Percentiles rank a stretch among this genome's conserved stretches.
Conservation (phyloP, 495 filamentous ascomycete genomes). For the Penicillium canariense region DNA sequence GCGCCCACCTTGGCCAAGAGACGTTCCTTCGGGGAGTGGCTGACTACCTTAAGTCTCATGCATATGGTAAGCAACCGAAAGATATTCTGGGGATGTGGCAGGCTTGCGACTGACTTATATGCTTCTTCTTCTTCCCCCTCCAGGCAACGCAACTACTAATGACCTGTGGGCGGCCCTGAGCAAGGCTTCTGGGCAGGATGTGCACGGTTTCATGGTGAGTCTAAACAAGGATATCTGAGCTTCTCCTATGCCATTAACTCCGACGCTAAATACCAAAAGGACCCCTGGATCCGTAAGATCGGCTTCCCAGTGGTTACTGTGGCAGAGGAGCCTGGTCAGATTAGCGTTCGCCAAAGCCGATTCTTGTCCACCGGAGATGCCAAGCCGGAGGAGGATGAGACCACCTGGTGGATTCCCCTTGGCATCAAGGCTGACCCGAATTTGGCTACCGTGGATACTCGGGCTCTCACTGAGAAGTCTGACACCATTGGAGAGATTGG, state of each 20-base stretch:
- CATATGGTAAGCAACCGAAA: slow-evolving; percentile 53
- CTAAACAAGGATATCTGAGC: not conserved
- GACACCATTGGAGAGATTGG: slow-evolving; percentile 71
- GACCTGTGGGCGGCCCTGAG: slow-evolving; percentile 91
- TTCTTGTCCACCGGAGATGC: slow-evolving; percentile 90
- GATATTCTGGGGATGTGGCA: not conserved
- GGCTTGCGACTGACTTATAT: not conserved
- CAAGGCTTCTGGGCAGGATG: slow-evolving; percentile 83
- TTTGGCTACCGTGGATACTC: slow-evolving; percentile 32
- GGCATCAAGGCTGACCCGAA: slow-evolving; percentile 60
- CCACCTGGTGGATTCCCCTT: slow-evolving; percentile 94
- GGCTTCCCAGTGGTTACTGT: slow-evolving; percentile 89
- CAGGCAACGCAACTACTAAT: slow-evolving; percentile 87
- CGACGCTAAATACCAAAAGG: slow-evolving; percentile 41
- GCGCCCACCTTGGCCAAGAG: slow-evolving; percentile 77
- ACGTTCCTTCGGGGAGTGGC: slow-evolving; percentile 87
- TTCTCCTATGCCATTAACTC: not conserved
- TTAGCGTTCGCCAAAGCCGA: slow-evolving; percentile 77
- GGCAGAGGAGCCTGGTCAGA: slow-evolving; percentile 75
- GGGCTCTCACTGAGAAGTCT: slow-evolving; percentile 71
- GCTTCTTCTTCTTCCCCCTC: not conserved
- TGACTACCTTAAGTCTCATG: slow-evolving; percentile 80
- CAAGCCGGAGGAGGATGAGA: slow-evolving; percentile 85
- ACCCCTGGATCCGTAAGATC: slow-evolving; percentile 89
- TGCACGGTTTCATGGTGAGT: slow-evolving; percentile 76